Evolutionary conservation across 169 alveolate genomes (phyloP).

Genomic region (Eimeria praecox): DNA sequence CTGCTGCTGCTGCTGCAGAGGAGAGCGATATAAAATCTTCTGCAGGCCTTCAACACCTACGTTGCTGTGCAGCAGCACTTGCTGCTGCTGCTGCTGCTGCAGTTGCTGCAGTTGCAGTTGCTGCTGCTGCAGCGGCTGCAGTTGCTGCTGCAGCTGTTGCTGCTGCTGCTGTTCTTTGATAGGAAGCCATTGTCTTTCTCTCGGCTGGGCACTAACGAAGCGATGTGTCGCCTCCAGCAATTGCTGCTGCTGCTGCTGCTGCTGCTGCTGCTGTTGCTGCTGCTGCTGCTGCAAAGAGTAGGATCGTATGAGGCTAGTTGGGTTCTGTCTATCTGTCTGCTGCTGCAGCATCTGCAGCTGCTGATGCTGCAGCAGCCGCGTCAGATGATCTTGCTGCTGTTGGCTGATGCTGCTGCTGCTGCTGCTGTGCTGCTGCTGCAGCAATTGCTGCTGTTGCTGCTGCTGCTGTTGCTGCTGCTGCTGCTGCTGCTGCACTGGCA

Average conservation of each 20-base stretch:
- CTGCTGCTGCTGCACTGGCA: constrained; percentile 5
- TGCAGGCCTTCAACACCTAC: no score
- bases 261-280: constrained; percentile 3
- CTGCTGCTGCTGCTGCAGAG: not conserved
- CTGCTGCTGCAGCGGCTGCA: no score
- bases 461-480: not conserved
- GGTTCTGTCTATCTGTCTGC: not conserved
- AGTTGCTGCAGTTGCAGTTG: no score
- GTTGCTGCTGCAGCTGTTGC: constrained; percentile 10
- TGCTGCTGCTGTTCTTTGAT: not conserved
- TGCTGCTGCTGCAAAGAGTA: not conserved
- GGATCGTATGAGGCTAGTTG: not conserved
- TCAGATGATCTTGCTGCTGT: not conserved
- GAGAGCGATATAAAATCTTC: no score
- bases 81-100: constrained; percentile 5
- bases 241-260: not conserved
- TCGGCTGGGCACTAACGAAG: not conserved
- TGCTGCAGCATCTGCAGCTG: not conserved
- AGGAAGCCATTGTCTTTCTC: not conserved
- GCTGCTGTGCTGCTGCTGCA: no score
- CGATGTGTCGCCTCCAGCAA: not conserved
- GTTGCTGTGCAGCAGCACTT: not conserved
- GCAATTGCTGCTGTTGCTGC: constrained; percentile 36
- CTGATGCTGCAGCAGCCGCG: constrained; percentile 2
- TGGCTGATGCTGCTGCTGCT: not conserved